Evolutionary conservation across 805 yeast species (phyloP).

Genomic region (Teunomyces barrocoloradensis): DNA sequence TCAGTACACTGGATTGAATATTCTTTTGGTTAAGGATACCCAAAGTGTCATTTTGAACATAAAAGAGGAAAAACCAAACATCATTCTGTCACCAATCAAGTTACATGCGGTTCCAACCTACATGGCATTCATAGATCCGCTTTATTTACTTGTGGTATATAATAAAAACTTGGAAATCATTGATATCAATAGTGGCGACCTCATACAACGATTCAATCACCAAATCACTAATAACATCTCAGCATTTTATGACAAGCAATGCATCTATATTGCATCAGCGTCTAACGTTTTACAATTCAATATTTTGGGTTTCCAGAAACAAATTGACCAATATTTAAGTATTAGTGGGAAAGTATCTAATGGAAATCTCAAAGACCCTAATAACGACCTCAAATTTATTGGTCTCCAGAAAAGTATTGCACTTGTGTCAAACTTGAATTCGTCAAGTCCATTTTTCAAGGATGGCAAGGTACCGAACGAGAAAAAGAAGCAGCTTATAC

Average conservation of each 20-base stretch:
- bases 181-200: constrained; percentile 33
- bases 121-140: constrained; percentile 28
- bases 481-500: constrained; percentile 29
- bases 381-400: constrained; percentile 25
- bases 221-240: constrained; percentile 26
- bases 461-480: constrained; percentile 14
- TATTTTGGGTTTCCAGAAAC: constrained; percentile 26
- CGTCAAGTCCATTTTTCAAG: constrained; percentile 23
- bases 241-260: constrained; percentile 11
- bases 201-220: constrained; percentile 34
- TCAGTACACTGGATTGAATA: constrained; percentile 8
- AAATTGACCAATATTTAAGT: constrained; percentile 35
- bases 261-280: constrained; percentile 25
- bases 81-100: constrained; percentile 20
- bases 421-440: constrained; percentile 25
- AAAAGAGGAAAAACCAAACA: constrained; percentile 8
- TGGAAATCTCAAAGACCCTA: constrained; percentile 21
- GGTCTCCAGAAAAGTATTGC: constrained; percentile 36
- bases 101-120: constrained; percentile 24
- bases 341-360: constrained; percentile 18
- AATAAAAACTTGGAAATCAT: constrained; percentile 33
- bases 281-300: constrained; percentile 31
- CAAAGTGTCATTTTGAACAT: constrained; percentile 20
- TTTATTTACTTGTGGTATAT: constrained; percentile 31
- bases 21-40: constrained; percentile 33